phyloP scores from a whole-genome alignment of 2,329 filamentous ascomycete genomes.

The Pestalotiopsis fici region DNA sequence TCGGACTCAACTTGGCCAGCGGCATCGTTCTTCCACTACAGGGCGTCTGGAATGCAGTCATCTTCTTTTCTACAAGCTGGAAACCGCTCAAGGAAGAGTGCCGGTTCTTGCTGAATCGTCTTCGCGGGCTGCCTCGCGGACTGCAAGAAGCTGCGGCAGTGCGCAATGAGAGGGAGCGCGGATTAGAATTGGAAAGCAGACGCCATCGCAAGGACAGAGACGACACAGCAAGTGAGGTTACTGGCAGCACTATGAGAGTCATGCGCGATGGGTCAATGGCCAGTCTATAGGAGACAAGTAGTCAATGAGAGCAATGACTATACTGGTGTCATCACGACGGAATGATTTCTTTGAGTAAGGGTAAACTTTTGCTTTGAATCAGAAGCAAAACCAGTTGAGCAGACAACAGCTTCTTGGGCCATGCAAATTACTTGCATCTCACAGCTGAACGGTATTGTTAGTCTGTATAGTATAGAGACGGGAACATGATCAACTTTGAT shows the following conservation, averaged over 20 bases:
- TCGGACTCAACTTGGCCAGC: constrained; percentile 67
- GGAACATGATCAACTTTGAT: neutral
- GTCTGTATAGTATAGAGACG: neutral
- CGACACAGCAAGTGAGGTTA: constrained; percentile 18
- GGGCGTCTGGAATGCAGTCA: constrained; percentile 78
- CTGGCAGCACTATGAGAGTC: constrained; percentile 21
- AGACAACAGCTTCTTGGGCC: neutral
- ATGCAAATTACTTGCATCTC: neutral
- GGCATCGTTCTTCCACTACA: constrained; percentile 76
- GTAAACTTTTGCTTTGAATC: neutral
- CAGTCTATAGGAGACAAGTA: constrained; percentile 7
- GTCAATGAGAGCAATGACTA: neutral
- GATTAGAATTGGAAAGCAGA: constrained; percentile 22
- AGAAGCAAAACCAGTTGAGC: neutral
- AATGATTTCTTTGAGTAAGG: neutral
- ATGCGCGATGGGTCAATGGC: constrained; percentile 22
- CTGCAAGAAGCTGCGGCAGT: constrained; percentile 24
- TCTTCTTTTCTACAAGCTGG: constrained; percentile 71
- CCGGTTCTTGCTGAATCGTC: constrained; percentile 15
- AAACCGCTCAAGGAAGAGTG: constrained; percentile 36
- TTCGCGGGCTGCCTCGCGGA: constrained; percentile 26
- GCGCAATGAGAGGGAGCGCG: constrained; percentile 22
- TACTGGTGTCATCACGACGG: neutral
- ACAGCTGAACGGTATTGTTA: neutral
- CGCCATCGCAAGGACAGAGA: constrained; percentile 10